phyloP scores from a whole-genome alignment of 257 asterid genomes.

The Nicotiana obtusifolia region DNA sequence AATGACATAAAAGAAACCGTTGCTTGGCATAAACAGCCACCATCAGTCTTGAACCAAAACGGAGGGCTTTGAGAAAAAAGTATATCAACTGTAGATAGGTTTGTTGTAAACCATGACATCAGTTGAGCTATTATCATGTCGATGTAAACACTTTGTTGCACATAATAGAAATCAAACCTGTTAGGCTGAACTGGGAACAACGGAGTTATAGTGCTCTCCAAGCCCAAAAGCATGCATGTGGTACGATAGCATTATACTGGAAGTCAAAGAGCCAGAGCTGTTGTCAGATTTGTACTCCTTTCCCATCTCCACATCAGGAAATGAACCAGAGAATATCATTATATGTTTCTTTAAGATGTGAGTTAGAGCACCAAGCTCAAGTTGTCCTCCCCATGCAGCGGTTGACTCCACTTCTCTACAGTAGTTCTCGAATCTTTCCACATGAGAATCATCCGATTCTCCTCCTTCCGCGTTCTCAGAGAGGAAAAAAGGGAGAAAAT shows the following conservation, averaged over 20 bases:
- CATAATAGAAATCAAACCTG: constrained; percentile 9
- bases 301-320: constrained; percentile 99
- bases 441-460: constrained; percentile 39
- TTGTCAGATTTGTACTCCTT: constrained; percentile 66
- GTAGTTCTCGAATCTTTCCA: constrained; percentile 69
- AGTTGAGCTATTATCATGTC: not conserved
- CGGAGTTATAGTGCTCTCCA: constrained; percentile 95
- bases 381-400: constrained; percentile 97
- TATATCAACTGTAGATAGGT: not conserved
- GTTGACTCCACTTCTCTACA: constrained; percentile 82
- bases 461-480: constrained; percentile 54
- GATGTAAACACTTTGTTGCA: not conserved
- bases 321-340: constrained; percentile 75
- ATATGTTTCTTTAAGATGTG: constrained; percentile 86
- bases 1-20: not conserved
- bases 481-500: constrained; percentile 72
- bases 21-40: not conserved
- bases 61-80: no score
- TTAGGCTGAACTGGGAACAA: constrained; percentile 41
- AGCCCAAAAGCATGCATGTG: constrained; percentile 96
- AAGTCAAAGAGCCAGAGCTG: constrained; percentile 20
- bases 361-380: constrained; percentile 89
- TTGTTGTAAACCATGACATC: not conserved
- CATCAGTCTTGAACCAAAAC: no score
- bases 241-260: constrained; percentile 70